Evolutionary conservation across 164 flowering plant genomes (phyloP).

Genomic region (Paratinospora sagittata): DNA sequence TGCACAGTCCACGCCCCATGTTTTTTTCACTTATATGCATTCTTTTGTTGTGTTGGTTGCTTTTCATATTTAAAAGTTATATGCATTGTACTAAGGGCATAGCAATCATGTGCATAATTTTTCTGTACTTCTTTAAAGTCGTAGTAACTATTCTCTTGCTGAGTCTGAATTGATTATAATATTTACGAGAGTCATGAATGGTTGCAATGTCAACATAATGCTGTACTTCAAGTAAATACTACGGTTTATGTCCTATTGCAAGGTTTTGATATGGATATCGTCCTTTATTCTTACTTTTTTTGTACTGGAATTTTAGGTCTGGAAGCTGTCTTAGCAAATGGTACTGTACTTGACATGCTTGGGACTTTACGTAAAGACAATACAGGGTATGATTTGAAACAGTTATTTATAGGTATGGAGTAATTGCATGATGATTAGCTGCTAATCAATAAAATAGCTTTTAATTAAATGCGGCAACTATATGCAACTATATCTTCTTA

Average conservation of each 20-base stretch:
- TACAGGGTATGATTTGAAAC: constrained; percentile 97
- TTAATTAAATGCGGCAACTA: neutral
- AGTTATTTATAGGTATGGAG: constrained; percentile 79
- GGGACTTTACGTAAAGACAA: constrained; percentile 94
- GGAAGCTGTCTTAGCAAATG: constrained; percentile 89
- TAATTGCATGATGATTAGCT: neutral
- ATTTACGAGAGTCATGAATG: neutral
- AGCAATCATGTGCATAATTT: neutral
- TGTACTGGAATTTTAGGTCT: constrained; percentile 46
- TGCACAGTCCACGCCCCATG: too few relatives aligned
- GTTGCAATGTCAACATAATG: neutral
- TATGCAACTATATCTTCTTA: constrained; percentile 5
- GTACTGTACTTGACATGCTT: constrained; percentile 88
- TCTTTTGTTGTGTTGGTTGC: too few relatives aligned
- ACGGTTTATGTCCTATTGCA: neutral
- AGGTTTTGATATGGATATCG: neutral
- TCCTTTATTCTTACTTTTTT: constrained; percentile 2
- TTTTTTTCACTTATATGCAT: too few relatives aligned
- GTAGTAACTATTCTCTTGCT: neutral
- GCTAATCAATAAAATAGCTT: constrained; percentile 5
- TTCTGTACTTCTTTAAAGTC: neutral
- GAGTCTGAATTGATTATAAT: too few relatives aligned
- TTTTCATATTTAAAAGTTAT: too few relatives aligned
- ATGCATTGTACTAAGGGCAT: too few relatives aligned
- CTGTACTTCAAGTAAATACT: neutral